Evolutionary conservation across 225 moss, liverwort and hornwort species (phyloP), one percentile per base, ranked within the genome.

Genomic region (Thuidium tamariscinum): DNA sequence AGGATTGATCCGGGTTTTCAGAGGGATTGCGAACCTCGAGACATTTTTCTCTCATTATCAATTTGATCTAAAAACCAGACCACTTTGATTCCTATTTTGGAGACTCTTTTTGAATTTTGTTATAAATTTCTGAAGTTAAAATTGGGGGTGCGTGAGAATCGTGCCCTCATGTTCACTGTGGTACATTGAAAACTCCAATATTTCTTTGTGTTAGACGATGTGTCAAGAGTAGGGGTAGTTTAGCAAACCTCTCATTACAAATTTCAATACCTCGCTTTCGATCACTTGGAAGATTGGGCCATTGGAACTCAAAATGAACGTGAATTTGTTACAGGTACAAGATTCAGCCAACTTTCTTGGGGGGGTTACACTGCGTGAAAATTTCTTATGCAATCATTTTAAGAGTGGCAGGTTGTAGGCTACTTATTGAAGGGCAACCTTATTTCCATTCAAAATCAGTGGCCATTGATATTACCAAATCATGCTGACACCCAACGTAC

Each of bases 281-380:
- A 64, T 64, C 46, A 49, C 25, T 42, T 7, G 22, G 16, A 34
- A 82, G 82, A 56, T 16, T 64, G 27, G 79, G 8, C 49, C 70
- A 48, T 95, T 95, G 64, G 97, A 97, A 84, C 93, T 97, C 9
- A 96, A 97, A 88, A 95, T 94, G 90, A 97, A 92, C 80, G 97
- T 97, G 12, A 95, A 90, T 86, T 89, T 95, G 19, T 88, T 97
- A 78, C 94, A 96, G 97, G 97, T 97, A 89, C 48, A 6, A 22
- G 46, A 52, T 20, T 36, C 15, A 4, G 17, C 4, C 21, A 12
- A 61, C 29, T 79, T 41, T 44, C 44, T 30, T 61, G 4, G 78
- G 11, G 11, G 5, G 17, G 65, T 25, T n/a, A 16, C 7, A 16
- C 17, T 17, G 11, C n/a, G 25, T 14, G 7, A 22, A 36, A 17